Evolutionary conservation across 2,329 filamentous ascomycete species (phyloP).

Genomic region (Coleophoma cylindrospora): DNA sequence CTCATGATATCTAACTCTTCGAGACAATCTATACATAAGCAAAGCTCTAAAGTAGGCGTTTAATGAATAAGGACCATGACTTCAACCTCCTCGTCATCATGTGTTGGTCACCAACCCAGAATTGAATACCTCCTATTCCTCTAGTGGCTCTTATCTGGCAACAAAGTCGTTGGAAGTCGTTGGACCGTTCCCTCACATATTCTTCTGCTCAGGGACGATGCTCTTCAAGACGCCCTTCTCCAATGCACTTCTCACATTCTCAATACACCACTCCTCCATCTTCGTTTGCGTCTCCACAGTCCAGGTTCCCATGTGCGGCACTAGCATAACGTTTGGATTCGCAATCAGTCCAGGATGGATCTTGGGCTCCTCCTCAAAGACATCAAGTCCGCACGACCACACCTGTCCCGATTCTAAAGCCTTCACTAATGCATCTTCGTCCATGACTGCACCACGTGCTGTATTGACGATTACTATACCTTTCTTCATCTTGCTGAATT

Average conservation of each 20-base stretch:
- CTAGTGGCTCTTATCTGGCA: not conserved
- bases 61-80: too few relatives aligned
- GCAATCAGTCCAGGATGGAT: conserved; percentile 67
- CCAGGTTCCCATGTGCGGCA: conserved; percentile 86
- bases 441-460: conserved; percentile 75
- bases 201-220: conserved; percentile 67
- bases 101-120: too few relatives aligned
- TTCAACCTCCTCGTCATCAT: too few relatives aligned
- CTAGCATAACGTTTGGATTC: conserved; percentile 67
- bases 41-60: too few relatives aligned
- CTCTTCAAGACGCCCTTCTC: conserved; percentile 58
- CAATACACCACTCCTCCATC: conserved; percentile 74
- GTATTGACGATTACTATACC: conserved; percentile 79
- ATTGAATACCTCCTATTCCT: too few relatives aligned
- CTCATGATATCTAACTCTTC: too few relatives aligned
- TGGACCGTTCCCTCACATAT: conserved; percentile 25
- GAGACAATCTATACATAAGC: too few relatives aligned
- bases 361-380: conserved; percentile 76
- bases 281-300: conserved; percentile 59
- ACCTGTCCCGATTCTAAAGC: conserved; percentile 69
- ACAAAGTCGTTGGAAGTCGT: not conserved
- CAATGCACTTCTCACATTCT: conserved; percentile 61
- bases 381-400: conserved; percentile 68
- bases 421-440: conserved; percentile 73
- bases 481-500: conserved; percentile 74